phyloP scores from a whole-genome alignment of 257 asterid genomes.

The Plantago ovata region DNA sequence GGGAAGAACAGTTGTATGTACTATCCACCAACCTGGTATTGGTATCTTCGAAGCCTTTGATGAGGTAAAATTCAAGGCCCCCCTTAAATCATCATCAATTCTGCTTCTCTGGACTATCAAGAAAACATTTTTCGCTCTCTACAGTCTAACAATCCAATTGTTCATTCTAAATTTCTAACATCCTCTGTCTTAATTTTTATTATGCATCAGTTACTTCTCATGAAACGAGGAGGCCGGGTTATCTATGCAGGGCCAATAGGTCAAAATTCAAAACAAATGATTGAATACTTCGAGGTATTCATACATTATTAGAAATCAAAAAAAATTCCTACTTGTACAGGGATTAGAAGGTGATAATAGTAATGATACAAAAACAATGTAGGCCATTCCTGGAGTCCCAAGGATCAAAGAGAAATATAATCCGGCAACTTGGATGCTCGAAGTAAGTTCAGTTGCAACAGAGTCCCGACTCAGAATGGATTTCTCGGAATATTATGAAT shows the following conservation, averaged over 20 bases:
- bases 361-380: conserved; percentile 6
- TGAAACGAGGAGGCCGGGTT: conserved; percentile 72
- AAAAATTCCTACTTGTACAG: background rate
- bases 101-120: background rate
- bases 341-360: background rate
- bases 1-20: conserved; percentile 71
- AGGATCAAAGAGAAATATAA: conserved; percentile 69
- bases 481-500: conserved; percentile 59
- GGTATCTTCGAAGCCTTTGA: conserved; percentile 76
- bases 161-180: too few species aligned
- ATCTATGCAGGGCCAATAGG: conserved; percentile 75
- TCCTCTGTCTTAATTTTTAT: background rate
- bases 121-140: too few species aligned
- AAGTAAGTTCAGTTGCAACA: conserved; percentile 60
- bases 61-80: conserved; percentile 34
- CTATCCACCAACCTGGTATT: conserved; percentile 74
- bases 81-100: background rate
- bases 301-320: background rate
- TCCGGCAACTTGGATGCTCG: conserved; percentile 96
- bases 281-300: conserved; percentile 65
- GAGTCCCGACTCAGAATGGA: conserved; percentile 62
- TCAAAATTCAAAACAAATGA: conserved; percentile 40
- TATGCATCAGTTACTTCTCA: conserved; percentile 47
- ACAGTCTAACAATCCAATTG: background rate
- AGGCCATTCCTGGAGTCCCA: conserved; percentile 64